phyloP scores from a whole-genome alignment of 805 yeast genomes.

The Saccharomycopsis sp. region DNA sequence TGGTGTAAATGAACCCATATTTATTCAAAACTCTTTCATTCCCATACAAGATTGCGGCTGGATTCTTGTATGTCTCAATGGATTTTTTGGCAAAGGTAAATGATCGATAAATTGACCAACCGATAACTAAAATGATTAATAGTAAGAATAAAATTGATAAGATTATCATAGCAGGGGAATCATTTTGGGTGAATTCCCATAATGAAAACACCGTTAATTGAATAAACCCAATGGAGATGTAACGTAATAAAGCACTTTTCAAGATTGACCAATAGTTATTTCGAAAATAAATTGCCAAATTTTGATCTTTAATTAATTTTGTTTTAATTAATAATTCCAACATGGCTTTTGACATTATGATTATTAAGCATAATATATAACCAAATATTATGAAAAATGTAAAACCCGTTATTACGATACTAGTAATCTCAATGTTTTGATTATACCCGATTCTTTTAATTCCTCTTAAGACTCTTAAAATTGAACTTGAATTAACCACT shows the following conservation, averaged over 20 bases:
- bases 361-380: conserved; percentile 52
- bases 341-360: conserved; percentile 44
- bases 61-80: conserved; percentile 50
- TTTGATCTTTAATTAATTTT: conserved; percentile 31
- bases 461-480: conserved; percentile 70
- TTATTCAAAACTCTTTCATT: conserved; percentile 60
- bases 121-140: conserved; percentile 47
- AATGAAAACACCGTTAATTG: conserved; percentile 69
- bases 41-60: conserved; percentile 83
- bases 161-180: conserved; percentile 83
- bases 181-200: conserved; percentile 77
- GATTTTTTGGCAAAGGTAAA: conserved; percentile 53
- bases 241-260: conserved; percentile 72
- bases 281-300: conserved; percentile 39
- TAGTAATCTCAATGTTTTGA: conserved; percentile 70
- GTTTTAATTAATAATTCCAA: conserved; percentile 37
- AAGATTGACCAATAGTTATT: conserved; percentile 47
- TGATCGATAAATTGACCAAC: conserved; percentile 59
- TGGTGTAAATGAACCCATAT: conserved; percentile 83
- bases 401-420: conserved; percentile 78
- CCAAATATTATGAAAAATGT: conserved; percentile 76
- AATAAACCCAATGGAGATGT: conserved; percentile 76
- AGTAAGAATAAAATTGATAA: conserved; percentile 64
- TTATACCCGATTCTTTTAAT: conserved; percentile 73
- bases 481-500: conserved; percentile 39